Evolutionary conservation across 768 basidiomycete species (phyloP), one percentile per base, ranked within the genome.

Genomic region (Mycena metata): DNA sequence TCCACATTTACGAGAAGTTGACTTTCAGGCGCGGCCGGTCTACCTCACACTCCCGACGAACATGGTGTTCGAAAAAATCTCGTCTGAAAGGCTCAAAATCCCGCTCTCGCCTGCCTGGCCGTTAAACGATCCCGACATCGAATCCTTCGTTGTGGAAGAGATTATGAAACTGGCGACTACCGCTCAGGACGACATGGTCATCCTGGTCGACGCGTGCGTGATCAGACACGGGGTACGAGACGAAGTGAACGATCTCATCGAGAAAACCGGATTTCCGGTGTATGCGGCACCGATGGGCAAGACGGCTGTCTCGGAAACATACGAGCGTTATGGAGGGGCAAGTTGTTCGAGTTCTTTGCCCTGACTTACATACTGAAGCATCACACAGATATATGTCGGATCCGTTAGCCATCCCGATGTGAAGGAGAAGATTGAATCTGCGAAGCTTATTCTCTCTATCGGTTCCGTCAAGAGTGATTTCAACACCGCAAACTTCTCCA

Each of bases 1-100:
- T 12, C 19, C 11, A 21, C 19, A 30, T 30, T 30, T 46, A 19
- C 33, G 15, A 19, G 2, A 13, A 15, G 9, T 23, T 51, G 52
- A 63, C 23, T 36, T 46, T 7, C 43, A 64, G 62, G 92, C 91
- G 33, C 89, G 94, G 23, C 96, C 96, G 0, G 94, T 92, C 26
- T 98, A 98, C 76, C 79, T 98, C 45, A 87, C 91, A 39, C 83
- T 98, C 11, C 96, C 95, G 1, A 96, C 91, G 7, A 93, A 98
- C 76, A 82, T 97, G 54, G 91, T 92, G 5, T 84, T 86, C 73
- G 80, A 83, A 59, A 87, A 90, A 74, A 89, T 96, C n/a, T 85
- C 94, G 0, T 79, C 88, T 3, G 85, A 86, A 43, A 86, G 87
- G 23, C 84, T 98, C 59, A 79, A 85, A 60, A 87, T 83, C 2